These are phyloP conservation scores for Pseudonitzschia delicatissima DNA, from an alignment of 108 stramenopile genomes.

Conservation along the genomic window DNA sequence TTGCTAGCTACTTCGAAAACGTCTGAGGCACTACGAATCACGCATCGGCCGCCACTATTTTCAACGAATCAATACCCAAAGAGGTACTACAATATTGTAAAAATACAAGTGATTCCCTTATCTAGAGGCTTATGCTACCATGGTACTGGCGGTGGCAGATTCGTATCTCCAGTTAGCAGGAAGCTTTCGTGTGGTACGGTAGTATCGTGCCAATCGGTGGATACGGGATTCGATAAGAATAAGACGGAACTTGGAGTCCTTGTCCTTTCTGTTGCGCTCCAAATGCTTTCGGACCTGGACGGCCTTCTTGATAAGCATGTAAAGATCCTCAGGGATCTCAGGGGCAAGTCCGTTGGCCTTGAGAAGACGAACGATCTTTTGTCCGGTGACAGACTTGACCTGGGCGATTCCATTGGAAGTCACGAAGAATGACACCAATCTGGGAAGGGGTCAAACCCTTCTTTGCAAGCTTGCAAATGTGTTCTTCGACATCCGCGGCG, in stretches of 20 bases:
- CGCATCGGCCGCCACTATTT: no score
- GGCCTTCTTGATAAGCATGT: slow-evolving; percentile 99
- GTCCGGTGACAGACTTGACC: slow-evolving; percentile 96
- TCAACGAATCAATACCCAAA: neutral
- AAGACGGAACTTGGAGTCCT: slow-evolving; percentile 99
- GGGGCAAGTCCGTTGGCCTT: slow-evolving; percentile 99
- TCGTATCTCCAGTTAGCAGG: slow-evolving; percentile 99
- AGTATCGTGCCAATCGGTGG: slow-evolving; percentile 98
- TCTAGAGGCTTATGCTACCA: slow-evolving; percentile 89
- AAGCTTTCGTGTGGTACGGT: slow-evolving; percentile 98
- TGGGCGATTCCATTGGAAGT: slow-evolving; percentile 97
- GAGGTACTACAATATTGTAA: neutral
- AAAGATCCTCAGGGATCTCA: slow-evolving; percentile 99
- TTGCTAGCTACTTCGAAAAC: no score
- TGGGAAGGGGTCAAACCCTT: slow-evolving; percentile 99
- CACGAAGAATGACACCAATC: slow-evolving; percentile 98
- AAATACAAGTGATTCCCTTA: neutral
- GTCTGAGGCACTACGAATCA: no score
- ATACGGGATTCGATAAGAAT: slow-evolving; percentile 99
- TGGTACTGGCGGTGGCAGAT: slow-evolving; percentile 95
- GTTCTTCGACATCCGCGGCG: slow-evolving; percentile 90
- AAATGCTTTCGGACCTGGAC: slow-evolving; percentile 99
- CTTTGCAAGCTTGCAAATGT: slow-evolving; percentile 99
- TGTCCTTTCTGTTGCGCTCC: slow-evolving; percentile 99
- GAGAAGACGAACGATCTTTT: slow-evolving; percentile 98